A percentile compares a stretch with the other conserved stretches of the same genome.
These are phyloP conservation scores for Nasturtium officinale DNA, from an alignment of 345 rosid genomes.

Conservation along the genomic window DNA sequence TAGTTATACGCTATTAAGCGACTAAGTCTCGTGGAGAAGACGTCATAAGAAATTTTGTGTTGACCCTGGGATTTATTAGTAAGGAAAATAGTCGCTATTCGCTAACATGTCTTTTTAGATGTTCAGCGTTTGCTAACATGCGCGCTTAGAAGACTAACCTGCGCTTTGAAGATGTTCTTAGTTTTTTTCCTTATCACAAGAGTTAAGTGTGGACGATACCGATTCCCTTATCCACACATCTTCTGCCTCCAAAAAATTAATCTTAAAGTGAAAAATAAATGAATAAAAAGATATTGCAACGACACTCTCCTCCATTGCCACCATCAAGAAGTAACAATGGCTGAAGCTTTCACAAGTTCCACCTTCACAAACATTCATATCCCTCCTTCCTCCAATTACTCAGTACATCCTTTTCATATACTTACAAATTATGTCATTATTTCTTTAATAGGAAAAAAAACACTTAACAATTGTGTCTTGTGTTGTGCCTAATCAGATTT, in stretches of 20 bases:
- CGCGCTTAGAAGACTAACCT: not conserved
- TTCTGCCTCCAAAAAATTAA: constrained; percentile 19
- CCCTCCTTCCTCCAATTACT: constrained; percentile 29
- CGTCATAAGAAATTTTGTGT: too few species aligned
- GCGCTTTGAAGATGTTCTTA: constrained; percentile 1
- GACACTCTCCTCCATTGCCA: not conserved
- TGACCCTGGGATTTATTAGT: too few species aligned
- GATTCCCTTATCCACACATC: constrained; percentile 58
- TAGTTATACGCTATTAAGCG: too few species aligned
- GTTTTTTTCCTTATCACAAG: not conserved
- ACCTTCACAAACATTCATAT: constrained; percentile 46
- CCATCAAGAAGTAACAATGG: constrained; percentile 47
- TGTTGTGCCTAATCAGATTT: constrained; percentile 49
- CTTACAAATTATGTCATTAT: not conserved
- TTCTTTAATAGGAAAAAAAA: not conserved
- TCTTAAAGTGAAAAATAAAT: not conserved
- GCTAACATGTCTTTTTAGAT: not conserved
- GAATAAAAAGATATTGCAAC: constrained; percentile 3
- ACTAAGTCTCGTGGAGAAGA: too few species aligned
- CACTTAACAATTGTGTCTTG: constrained; percentile 3
- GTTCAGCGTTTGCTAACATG: not conserved
- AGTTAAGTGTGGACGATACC: constrained; percentile 45
- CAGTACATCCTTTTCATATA: constrained; percentile 8
- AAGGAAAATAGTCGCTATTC: not conserved
- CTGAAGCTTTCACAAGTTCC: constrained; percentile 57